Percentiles rank a stretch among this genome's conserved stretches.
These are phyloP conservation scores for Boletellus sp. DNA, from an alignment of 768 basidiomycete species.

Conservation along the genomic window DNA sequence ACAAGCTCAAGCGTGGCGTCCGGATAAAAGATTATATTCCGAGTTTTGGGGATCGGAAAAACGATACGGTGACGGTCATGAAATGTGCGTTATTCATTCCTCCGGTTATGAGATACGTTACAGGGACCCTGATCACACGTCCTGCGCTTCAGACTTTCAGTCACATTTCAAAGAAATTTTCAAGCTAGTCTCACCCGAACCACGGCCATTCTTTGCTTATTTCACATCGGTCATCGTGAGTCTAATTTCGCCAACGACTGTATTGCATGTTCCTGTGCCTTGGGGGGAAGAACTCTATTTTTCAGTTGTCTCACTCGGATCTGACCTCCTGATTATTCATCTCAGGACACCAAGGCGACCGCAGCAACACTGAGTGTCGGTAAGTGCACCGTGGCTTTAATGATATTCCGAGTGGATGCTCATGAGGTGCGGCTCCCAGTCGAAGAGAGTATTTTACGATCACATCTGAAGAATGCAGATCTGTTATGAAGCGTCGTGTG, in stretches of 20 bases:
- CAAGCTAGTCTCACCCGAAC: constrained; percentile 56
- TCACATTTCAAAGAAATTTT: constrained; percentile 77
- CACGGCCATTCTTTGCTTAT: constrained; percentile 67
- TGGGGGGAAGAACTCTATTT: neutral
- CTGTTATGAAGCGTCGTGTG: constrained; percentile 45
- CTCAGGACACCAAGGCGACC: constrained; percentile 71
- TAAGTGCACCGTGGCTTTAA: constrained; percentile 29
- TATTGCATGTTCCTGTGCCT: constrained; percentile 5
- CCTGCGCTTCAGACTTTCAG: constrained; percentile 58
- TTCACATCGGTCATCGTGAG: constrained; percentile 76
- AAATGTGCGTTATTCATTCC: constrained; percentile 48
- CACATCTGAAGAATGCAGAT: constrained; percentile 67
- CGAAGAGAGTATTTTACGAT: constrained; percentile 68
- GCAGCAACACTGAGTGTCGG: constrained; percentile 67
- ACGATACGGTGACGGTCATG: constrained; percentile 65
- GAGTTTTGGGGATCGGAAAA: constrained; percentile 69
- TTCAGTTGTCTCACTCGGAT: neutral
- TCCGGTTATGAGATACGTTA: neutral
- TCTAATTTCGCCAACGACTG: constrained; percentile 11
- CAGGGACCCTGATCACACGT: constrained; percentile 9
- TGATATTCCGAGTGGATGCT: constrained; percentile 1
- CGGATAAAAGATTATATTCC: constrained; percentile 66
- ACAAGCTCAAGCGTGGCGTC: constrained; percentile 66
- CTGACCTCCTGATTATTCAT: constrained; percentile 9
- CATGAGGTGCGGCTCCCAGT: constrained; percentile 37